Base-by-base conservation (phyloP, 176 grass and related monocot species). In the Saccharum spontaneum region DNA sequence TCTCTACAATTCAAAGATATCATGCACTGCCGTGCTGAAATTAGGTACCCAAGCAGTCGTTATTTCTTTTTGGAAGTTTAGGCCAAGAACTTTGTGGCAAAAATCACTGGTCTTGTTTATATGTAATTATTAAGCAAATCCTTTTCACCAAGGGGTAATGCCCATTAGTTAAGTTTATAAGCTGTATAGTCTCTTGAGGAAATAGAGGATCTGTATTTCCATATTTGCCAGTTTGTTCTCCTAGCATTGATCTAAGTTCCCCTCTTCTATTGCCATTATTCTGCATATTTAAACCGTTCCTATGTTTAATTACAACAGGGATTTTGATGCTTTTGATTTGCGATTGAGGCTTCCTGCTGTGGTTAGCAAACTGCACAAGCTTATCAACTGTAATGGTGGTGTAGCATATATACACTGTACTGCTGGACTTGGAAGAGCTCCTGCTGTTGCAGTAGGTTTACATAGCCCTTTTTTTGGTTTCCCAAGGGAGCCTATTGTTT, bases 261-360 rank as follows among this genome's bases (percentile, higher is more conserved):
- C 46, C 38, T 7, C 38, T 7, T 45, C 15, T 50, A 28, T 79
- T 65, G 55, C 40, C 7, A 72, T 41, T 28, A 34, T 1, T 72
- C 7, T 38, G 20, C 24, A 65, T 88, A 55, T 75, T 61, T 81
- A 54, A 79, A 39, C 63, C 82, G 55, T 14, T 75, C 28, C 84
- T 62, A 31, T 78, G 17, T 81, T 82, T 70, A 75, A 79, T 75
- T 50, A 83, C 44, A 75, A 46, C 87, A 99, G 93, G 90, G 97
- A 99, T 94, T 99, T 99, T 91, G 97, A 99, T 99, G 94, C 88
- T 85, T 96, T 99, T 85, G 91, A 99, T 96, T 87, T 99, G 88
- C 89, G 97, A 83, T 75, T 92, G 90, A 96, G 97, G 86, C 94
- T 99, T 90, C 97, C 97, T 84, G 86, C 86, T 79, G 97, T 96